Evolutionary conservation across 2,329 filamentous ascomycete species (phyloP).

Genomic region (Hypoxylon sp.): DNA sequence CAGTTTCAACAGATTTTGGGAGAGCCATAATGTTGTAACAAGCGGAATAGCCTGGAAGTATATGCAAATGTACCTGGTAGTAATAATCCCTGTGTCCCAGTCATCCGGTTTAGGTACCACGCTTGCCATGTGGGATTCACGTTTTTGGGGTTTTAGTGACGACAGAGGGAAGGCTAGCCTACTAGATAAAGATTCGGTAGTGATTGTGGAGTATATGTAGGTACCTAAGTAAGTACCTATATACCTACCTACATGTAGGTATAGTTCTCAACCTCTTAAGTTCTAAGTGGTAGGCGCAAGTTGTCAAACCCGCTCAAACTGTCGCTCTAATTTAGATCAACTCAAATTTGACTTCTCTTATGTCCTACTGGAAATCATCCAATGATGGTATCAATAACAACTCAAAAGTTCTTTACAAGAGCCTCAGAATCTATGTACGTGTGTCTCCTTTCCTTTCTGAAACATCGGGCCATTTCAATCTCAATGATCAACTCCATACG

Average conservation of each 20-base stretch:
- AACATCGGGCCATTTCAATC: conserved; percentile 5
- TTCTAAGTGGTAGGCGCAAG: conserved; percentile 4
- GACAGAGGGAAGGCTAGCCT: conserved; percentile 1
- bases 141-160: background rate
- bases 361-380: background rate
- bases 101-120: conserved; percentile 3
- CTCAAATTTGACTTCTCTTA: conserved; percentile 17
- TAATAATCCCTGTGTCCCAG: conserved; percentile 2
- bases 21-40: background rate
- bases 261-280: no score
- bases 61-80: background rate
- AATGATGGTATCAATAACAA: background rate
- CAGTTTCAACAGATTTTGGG: background rate
- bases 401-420: background rate
- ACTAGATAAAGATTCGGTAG: conserved; percentile 1
- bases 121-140: conserved; percentile 14
- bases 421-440: background rate
- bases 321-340: conserved; percentile 10
- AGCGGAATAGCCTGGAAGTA: background rate
- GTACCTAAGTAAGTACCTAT: no score
- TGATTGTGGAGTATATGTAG: background rate
- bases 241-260: no score
- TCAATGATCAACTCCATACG: conserved; percentile 12
- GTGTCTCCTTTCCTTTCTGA: conserved; percentile 4
- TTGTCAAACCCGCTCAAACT: conserved; percentile 1